Percentiles rank a stretch among this genome's conserved stretches.
Evolutionary conservation across 2,329 filamentous ascomycete species (phyloP).

Genomic region (Incumbomyces lentus): DNA sequence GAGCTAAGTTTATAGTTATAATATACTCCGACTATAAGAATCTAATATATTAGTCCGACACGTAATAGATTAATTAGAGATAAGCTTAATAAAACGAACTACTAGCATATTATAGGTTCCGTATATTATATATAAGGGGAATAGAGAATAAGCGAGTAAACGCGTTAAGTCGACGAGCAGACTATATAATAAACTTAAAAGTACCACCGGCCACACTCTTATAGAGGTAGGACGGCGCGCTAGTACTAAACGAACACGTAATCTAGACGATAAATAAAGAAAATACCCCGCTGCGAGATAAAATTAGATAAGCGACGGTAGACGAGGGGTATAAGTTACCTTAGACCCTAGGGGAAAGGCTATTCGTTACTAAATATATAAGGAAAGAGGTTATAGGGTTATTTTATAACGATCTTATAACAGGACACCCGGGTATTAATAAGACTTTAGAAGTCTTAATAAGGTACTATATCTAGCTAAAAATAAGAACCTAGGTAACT

Average conservation of each 20-base stretch:
- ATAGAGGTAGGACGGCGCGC: background rate
- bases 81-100: conserved; percentile 7
- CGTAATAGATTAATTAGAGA: conserved; percentile 9
- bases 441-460: conserved; percentile 11
- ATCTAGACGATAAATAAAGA: background rate
- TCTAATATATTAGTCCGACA: conserved; percentile 13
- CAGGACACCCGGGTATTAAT: conserved; percentile 8
- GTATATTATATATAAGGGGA: conserved; percentile 10
- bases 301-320: no score
- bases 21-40: conserved; percentile 16
- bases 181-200: conserved; percentile 10
- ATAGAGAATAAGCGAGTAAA: conserved; percentile 11
- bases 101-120: conserved; percentile 11
- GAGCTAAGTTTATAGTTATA: conserved; percentile 11
- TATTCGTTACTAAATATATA: no score
- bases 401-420: conserved; percentile 6
- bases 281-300: background rate
- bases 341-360: no score
- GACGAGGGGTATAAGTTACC: no score
- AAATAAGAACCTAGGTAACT: conserved; percentile 7
- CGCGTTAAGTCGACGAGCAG: conserved; percentile 10
- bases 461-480: conserved; percentile 7
- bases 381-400: conserved; percentile 5
- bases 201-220: background rate
- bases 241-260: conserved; percentile 4